Evolutionary conservation across 129 eudicot genomes (phyloP), one percentile per base, ranked within the genome.

Genomic region (Silybum marianum): DNA sequence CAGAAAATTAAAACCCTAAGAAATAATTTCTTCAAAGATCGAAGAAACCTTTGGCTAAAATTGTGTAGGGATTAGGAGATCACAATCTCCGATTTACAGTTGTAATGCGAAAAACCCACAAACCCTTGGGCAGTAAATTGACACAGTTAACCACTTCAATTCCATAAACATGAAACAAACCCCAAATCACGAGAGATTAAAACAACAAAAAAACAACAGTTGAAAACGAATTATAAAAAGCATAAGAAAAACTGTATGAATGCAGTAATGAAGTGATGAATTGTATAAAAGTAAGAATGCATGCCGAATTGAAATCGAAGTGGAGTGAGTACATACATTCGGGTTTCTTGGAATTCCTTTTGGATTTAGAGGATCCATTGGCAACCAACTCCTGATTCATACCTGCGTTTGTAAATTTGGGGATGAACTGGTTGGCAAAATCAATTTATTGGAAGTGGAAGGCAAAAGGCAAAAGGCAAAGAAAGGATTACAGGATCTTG

Each of bases 321-420:
- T 30, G 38, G 38, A 30, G 63, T 32, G 10, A 7, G 14, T 19
- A 81, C 40, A 39, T 86, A 92, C 97, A 92, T 72, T 83, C 76
- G 76, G 91, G 97, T 86, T 85, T 88, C 76, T 75, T 88, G 77
- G 92, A 88, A 16, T 38, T 51, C 54, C 65, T 83, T 77, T 78
- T 86, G 75, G 90, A 19, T 75, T 87, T 76, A 7, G 89, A 79
- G 32, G 79, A 75, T 78, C 86, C 91, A 74, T 84, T 84, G 77
- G 51, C 11, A 75, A n/a, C 74, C 70, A 51, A 51, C 22, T 46
- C 76, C 28, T 30, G 74, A 67, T 54, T 78, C 75, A 81, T 84
- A 80, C 0, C 77, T 80, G 83, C 72, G 72, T 34, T 4, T 72
- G 78, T 80, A 67, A 67, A 81, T 81, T 81, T 74, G 85, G 80